Percentiles rank a stretch among this genome's conserved stretches.
phyloP scores from a whole-genome alignment of 306 rosid genomes.

The Arachis hypogaea region DNA sequence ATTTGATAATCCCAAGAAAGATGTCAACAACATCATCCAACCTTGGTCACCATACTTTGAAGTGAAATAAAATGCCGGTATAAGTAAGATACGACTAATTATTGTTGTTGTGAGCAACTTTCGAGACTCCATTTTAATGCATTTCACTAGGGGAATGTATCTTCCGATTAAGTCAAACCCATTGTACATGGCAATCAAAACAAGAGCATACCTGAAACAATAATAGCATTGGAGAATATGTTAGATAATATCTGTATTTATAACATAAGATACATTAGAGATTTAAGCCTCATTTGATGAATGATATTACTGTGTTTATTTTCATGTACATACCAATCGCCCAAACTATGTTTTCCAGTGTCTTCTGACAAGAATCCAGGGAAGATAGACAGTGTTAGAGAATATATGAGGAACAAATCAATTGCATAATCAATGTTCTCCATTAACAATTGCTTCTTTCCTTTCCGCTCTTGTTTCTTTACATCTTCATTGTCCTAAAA shows the following conservation, averaged over 20 bases:
- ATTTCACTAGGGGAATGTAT: slow-evolving; percentile 67
- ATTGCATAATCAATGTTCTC: slow-evolving; percentile 82
- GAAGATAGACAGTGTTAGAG: slow-evolving; percentile 72
- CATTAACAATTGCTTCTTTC: slow-evolving; percentile 58
- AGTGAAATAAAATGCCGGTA: slow-evolving; percentile 86
- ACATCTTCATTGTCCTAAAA: slow-evolving; percentile 54
- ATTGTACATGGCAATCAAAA: slow-evolving; percentile 76
- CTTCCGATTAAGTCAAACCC: slow-evolving; percentile 78
- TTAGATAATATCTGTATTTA: no score
- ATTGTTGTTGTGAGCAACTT: slow-evolving; percentile 48
- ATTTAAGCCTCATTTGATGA: no score
- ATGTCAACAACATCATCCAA: slow-evolving; percentile 85
- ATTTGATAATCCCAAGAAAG: slow-evolving; percentile 74
- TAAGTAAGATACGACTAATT: slow-evolving; percentile 59
- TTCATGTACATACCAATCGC: slow-evolving; percentile 62
- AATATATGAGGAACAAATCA: slow-evolving; percentile 65
- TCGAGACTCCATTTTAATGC: slow-evolving; percentile 63
- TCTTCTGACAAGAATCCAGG: slow-evolving; percentile 97
- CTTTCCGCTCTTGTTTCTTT: slow-evolving; percentile 50
- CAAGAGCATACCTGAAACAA: slow-evolving; percentile 75
- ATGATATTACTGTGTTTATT: neutral
- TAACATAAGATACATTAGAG: no score
- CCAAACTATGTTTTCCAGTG: slow-evolving; percentile 78
- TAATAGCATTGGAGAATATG: neutral
- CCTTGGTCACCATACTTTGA: slow-evolving; percentile 82